Conservation (phyloP, 495 filamentous ascomycete genomes). For the Penicillium subrubescens region DNA sequence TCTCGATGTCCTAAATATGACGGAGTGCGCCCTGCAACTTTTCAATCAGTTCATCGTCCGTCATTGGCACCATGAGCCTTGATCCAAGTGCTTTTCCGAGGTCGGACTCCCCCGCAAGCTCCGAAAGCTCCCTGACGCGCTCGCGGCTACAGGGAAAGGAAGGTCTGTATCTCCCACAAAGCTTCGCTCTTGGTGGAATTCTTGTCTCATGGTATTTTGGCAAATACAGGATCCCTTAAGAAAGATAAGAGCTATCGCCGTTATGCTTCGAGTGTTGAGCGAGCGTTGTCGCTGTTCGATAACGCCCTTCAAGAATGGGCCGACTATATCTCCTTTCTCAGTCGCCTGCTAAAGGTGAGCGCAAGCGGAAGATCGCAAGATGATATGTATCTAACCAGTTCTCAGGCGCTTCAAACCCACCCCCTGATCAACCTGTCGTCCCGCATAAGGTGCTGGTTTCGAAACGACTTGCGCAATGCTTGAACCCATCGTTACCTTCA, state of each 20-base stretch:
- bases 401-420: conserved; percentile 83
- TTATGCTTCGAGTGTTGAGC: conserved; percentile 86
- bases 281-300: conserved; percentile 89
- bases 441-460: conserved; percentile 84
- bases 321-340: conserved; percentile 97
- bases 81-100: conserved; percentile 65
- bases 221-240: conserved; percentile 58
- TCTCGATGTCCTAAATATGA: conserved; percentile 42
- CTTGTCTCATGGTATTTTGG: conserved; percentile 9
- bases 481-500: conserved; percentile 89
- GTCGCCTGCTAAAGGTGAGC: conserved; percentile 82
- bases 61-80: conserved; percentile 65
- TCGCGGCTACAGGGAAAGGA: conserved; percentile 56
- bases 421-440: conserved; percentile 70
- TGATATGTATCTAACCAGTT: conserved; percentile 23
- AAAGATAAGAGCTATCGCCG: conserved; percentile 92
- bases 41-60: conserved; percentile 28
- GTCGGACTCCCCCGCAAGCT: conserved; percentile 75
- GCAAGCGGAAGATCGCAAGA: background rate
- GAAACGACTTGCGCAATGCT: conserved; percentile 89
- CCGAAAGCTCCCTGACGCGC: conserved; percentile 71
- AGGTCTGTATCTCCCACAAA: conserved; percentile 35
- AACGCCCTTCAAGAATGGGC: conserved; percentile 96
- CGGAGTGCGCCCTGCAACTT: conserved; percentile 29
- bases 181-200: background rate